Base-by-base conservation (phyloP, 192 early-diverging fungal genomes). In the Linnemannia zychae region DNA sequence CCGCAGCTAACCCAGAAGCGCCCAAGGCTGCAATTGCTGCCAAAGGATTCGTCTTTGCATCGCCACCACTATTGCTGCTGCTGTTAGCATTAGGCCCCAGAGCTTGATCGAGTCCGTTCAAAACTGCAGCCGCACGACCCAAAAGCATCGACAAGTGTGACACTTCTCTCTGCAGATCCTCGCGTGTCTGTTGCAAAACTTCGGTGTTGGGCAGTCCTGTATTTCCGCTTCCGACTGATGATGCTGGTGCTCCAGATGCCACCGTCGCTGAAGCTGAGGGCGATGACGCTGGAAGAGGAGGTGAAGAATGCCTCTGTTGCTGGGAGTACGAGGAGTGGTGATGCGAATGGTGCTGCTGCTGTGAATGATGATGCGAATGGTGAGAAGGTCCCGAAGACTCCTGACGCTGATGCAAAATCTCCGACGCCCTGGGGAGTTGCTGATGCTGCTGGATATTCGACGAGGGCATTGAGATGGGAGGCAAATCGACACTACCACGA, bases 141-240 rank as follows among this genome's bases (percentile, higher is more conserved):
- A 93, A 66, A 16, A 93, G 71, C 82, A 86, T 87, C 12, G 88
- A 89, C 0, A 93, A 74, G 77, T 91, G 88, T 15, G 88, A 85
- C 18, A 93, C 92, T 71, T 93, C 91, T n/a, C 91, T 73, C 65
- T 91, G 90, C 18, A 93, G 70, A 77, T 93, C 91, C 78, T 91
- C 79, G 15, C 91, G 82, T 53, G 91, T 91, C 66, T 91, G 82
- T 71, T 90, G 84, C 28, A 93, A 70, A 31, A 91, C 80, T 20
- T 91, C 83, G 15, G 80, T 78, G 47, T 78, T 78, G n/a, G 72
- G 47, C 11, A 79, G 66, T 7, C 65, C 65, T 4, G 20, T 1
- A 22, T 22, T 2, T 49, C 72, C 53, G 52, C 34, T 74, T 13
- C 36, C 68, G 18, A 34, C n/a, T 12, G n/a, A 40, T 6, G 22